A percentile compares a stretch with the other conserved stretches of the same genome.
These are phyloP conservation scores for Chlorella sp. DNA, from an alignment of 139 green algal genomes.

Conservation along the genomic window DNA sequence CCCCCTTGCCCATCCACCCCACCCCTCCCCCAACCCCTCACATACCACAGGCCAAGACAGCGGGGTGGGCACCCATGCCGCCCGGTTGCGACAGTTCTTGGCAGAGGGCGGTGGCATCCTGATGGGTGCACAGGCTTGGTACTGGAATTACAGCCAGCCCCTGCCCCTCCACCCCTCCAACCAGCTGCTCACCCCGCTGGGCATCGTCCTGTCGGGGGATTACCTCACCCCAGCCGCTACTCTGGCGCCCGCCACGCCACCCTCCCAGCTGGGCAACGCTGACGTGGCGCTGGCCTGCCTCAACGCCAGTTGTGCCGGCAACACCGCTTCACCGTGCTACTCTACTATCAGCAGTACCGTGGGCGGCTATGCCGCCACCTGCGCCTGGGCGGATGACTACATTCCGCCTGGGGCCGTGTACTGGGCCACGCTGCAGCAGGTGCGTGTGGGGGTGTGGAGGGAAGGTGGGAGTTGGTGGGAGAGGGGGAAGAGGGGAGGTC, in stretches of 20 bases:
- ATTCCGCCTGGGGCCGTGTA: not conserved
- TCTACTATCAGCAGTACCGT: not conserved
- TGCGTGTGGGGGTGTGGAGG: not conserved
- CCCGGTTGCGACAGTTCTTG: not conserved
- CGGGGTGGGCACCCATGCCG: not conserved
- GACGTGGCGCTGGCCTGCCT: not conserved
- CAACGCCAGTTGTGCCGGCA: not conserved
- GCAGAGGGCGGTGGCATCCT: not conserved
- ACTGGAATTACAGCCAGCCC: not conserved
- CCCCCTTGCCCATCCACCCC: not conserved
- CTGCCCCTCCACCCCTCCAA: not conserved
- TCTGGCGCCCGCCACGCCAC: not conserved
- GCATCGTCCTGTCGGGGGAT: not conserved
- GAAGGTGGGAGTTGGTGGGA: too few species aligned
- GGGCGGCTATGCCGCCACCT: not conserved
- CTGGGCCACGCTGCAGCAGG: not conserved
- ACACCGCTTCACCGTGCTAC: not conserved
- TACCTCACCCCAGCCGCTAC: not conserved
- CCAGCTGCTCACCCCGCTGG: not conserved
- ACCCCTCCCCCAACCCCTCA: not conserved
- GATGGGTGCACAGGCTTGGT: not conserved
- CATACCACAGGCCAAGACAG: not conserved
- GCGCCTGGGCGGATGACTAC: not conserved
- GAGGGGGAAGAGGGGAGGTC: too few species aligned
- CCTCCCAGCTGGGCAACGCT: not conserved